Percentiles rank a stretch among this genome's conserved stretches.
Conservation (phyloP, 139 green algal genomes). For the Marvania coccoides region DNA sequence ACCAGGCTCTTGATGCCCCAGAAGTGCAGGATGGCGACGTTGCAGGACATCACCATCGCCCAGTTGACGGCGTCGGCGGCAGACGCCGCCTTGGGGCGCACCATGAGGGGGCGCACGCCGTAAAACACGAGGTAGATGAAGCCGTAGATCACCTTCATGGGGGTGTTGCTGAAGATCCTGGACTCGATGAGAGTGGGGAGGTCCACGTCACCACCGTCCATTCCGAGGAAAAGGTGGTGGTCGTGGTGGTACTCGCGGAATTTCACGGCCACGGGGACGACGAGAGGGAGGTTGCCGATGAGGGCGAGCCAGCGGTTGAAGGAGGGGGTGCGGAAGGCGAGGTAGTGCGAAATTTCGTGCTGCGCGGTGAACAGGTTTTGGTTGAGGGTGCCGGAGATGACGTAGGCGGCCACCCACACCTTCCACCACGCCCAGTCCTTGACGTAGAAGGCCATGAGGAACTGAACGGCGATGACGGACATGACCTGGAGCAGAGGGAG, state of each 20-base stretch:
- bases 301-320: slow-evolving; percentile 54
- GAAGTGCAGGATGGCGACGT: slow-evolving; percentile 39
- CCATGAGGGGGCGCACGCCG: slow-evolving; percentile 48
- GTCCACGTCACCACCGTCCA: slow-evolving; percentile 59
- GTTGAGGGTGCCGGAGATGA: slow-evolving; percentile 45
- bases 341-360: slow-evolving; percentile 65
- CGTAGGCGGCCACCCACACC: slow-evolving; percentile 36
- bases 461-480: slow-evolving; percentile 36
- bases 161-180: slow-evolving; percentile 15
- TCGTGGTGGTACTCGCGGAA: slow-evolving; percentile 74
- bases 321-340: slow-evolving; percentile 39
- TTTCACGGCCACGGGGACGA: slow-evolving; percentile 48
- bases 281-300: slow-evolving; percentile 49
- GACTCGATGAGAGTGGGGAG: slow-evolving; percentile 44
- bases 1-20: slow-evolving; percentile 41
- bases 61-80: slow-evolving; percentile 42
- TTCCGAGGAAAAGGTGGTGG: slow-evolving; percentile 59
- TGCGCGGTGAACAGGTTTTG: slow-evolving; percentile 64
- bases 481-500: slow-evolving; percentile 44
- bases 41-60: slow-evolving; percentile 30
- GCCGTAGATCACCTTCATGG: slow-evolving; percentile 32
- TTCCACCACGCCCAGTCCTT: slow-evolving; percentile 32
- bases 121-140: slow-evolving; percentile 59
- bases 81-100: slow-evolving; percentile 45
- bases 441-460: slow-evolving; percentile 39